Percentiles rank a stretch among this genome's conserved stretches.
Evolutionary conservation across 768 basidiomycete genomes (phyloP).

Genomic region (Pleurotus eryngii): DNA sequence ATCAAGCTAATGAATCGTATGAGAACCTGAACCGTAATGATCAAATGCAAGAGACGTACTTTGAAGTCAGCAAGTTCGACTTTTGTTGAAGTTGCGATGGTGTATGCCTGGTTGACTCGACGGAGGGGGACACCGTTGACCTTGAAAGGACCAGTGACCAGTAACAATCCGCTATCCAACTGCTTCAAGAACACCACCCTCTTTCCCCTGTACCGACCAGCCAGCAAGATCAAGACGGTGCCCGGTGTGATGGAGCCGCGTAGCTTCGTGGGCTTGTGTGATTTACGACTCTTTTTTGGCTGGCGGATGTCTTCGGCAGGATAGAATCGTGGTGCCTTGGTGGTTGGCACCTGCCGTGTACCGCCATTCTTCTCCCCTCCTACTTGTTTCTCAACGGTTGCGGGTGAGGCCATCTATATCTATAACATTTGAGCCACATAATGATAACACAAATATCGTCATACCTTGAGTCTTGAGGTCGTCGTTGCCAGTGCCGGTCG

Average conservation of each 20-base stretch:
- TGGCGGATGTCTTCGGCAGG: conserved; percentile 90
- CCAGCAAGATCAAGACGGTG: conserved; percentile 92
- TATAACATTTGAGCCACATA: conserved; percentile 6
- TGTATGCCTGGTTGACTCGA: conserved; percentile 98
- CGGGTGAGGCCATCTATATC: conserved; percentile 37
- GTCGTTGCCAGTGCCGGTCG: conserved; percentile 44
- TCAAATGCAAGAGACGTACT: conserved; percentile 41
- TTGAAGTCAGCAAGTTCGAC: conserved; percentile 73
- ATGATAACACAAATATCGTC: conserved; percentile 14
- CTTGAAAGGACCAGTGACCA: conserved; percentile 98
- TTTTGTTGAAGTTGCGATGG: conserved; percentile 96
- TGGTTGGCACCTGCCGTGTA: conserved; percentile 81
- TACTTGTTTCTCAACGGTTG: conserved; percentile 74
- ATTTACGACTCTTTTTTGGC: conserved; percentile 92
- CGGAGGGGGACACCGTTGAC: conserved; percentile 97
- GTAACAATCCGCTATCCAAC: conserved; percentile 83
- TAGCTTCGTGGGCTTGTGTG: conserved; percentile 71
- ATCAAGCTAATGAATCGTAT: conserved; percentile 52
- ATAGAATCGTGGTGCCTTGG: conserved; percentile 89
- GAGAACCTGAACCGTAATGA: conserved; percentile 1
- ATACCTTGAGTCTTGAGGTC: conserved; percentile 50
- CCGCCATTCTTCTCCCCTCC: conserved; percentile 90
- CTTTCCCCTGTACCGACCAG: conserved; percentile 97
- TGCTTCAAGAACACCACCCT: conserved; percentile 98
- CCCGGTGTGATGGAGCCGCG: conserved; percentile 91